Conservation (phyloP, 2,329 filamentous ascomycete genomes). For the Phoma sp. region DNA sequence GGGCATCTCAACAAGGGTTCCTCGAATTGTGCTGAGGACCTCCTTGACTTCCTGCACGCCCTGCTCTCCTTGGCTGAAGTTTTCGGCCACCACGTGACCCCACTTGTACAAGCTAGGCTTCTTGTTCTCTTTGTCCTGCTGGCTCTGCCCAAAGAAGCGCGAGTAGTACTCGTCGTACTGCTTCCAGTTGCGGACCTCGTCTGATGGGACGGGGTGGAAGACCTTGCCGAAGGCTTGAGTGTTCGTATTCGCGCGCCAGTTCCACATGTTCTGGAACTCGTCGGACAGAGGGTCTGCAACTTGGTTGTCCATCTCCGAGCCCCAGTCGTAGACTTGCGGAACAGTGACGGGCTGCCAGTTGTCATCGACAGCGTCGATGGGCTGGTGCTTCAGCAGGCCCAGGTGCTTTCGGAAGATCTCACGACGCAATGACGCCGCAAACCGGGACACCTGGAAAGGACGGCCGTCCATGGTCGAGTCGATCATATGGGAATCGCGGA, state of each 20-base stretch:
- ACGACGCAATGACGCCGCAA: conserved; percentile 80
- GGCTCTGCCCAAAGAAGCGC: conserved; percentile 62
- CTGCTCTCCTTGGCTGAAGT: conserved; percentile 52
- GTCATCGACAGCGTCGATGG: conserved; percentile 64
- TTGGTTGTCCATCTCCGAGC: conserved; percentile 55
- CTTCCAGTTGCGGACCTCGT: conserved; percentile 72
- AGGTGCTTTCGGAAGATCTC: conserved; percentile 92
- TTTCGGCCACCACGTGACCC: conserved; percentile 77
- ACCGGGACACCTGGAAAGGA: conserved; percentile 73
- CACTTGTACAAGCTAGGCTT: conserved; percentile 71
- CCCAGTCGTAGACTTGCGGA: conserved; percentile 60
- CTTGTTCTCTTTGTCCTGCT: conserved; percentile 49
- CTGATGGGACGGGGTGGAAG: conserved; percentile 79
- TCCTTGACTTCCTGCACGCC: conserved; percentile 61
- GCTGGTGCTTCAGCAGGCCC: conserved; percentile 77
- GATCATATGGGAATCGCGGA: conserved; percentile 76
- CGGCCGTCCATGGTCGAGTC: conserved; percentile 75
- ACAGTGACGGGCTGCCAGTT: conserved; percentile 65
- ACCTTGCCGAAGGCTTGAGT: conserved; percentile 80
- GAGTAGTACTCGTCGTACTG: conserved; percentile 76
- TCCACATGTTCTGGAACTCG: conserved; percentile 75
- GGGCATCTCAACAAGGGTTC: conserved; percentile 80
- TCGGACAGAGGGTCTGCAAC: conserved; percentile 76
- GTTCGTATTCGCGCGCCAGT: conserved; percentile 73
- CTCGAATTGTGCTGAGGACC: conserved; percentile 73